Evolutionary conservation across 805 yeast species (phyloP), one percentile per base, ranked within the genome.

Genomic region (Peterozyma xylosa): DNA sequence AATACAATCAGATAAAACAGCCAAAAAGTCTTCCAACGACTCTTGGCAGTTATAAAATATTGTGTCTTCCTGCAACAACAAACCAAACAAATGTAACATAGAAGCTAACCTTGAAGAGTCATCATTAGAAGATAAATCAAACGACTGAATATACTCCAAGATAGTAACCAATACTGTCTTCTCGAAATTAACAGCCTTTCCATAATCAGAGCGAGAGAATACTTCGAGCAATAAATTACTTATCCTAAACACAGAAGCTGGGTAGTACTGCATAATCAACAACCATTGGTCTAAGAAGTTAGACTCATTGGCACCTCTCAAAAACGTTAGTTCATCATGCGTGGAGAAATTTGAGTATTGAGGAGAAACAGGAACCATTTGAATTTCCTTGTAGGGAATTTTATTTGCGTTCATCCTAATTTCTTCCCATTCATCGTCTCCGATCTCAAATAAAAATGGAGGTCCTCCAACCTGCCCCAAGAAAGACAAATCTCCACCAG

Each of bases 231-330:
- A 52, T 32, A 73, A 63, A 27, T 67, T 69, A 0, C 77, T 60
- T 36, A 75, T 61, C 11, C 55, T 50, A 30, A 49, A 45, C 17
- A 51, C 59, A 4, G 59, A 48, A 30, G 58, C 63, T 3, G 80
- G 78, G 46, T 63, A 71, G 3, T 62, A 42, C 32, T 75, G 76
- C 2, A 70, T 60, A 7, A 74, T 57, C 18, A 62, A 55, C 15
- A 75, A 62, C 56, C 74, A 63, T 34, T 66, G 64, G 35, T 69
- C 71, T 33, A 71, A 54, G 33, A 74, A 55, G 33, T 62, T 62
- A 18, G 60, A 53, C 27, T 67, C 67, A 43, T 58, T 55, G 2
- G 62, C 60, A 4, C 59, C 61, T 16, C 76, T 60, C 35, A 68
- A 48, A 14, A 63, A 62, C 16, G 62, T 63, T 30, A 76, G 56